Evolutionary conservation across 2,329 filamentous ascomycete genomes (phyloP), one percentile per base, ranked within the genome.

Genomic region (Xylaria sp.): DNA sequence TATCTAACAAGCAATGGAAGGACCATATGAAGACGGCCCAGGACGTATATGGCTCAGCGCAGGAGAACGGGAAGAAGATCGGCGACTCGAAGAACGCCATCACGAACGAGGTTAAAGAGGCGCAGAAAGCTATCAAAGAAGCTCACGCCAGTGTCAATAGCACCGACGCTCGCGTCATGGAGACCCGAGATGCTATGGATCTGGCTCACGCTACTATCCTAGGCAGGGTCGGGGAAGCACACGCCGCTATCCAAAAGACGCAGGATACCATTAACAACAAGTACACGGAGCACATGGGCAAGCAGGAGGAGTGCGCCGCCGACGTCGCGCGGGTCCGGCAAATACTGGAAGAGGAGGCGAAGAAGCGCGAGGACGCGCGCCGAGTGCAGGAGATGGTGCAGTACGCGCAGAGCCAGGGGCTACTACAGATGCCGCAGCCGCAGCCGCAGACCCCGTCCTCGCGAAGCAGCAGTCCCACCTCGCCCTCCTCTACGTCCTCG

Each of bases 341-440:
- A 24, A 19, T 72, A 36, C 62, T 75, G 17, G 74, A 76, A 61
- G 73, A 74, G 12, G 74, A 75, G 4, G 72, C 72, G 7, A 70
- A 65, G 30, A 69, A 67, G 64, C 69, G 73, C 51, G 74, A 76
- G 51, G 71, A 75, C 30, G 54, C 68, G 34, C 68, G 61, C 1
- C 70, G 62, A 30, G 54, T 67, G 59, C 69, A 74, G 32, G 61
- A 73, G 55, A 69, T 67, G 57, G 69, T 72, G 55, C 69, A 70
- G 24, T 71, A 73, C 36, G 72, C 71, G 24, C 73, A 69, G 63
- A 71, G 70, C n/a, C 70, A 75, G 57, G 72, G 73, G 24, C 58
- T 60, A 19, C 56, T 73, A 19, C 70, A 61, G 61, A 64, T 69
- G 53, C 61, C 60, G 51, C 17, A 51, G 53, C 21, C 48, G 9